Evolutionary conservation across 331 rosid species (phyloP).

Genomic region (Stylosanthes scabra): DNA sequence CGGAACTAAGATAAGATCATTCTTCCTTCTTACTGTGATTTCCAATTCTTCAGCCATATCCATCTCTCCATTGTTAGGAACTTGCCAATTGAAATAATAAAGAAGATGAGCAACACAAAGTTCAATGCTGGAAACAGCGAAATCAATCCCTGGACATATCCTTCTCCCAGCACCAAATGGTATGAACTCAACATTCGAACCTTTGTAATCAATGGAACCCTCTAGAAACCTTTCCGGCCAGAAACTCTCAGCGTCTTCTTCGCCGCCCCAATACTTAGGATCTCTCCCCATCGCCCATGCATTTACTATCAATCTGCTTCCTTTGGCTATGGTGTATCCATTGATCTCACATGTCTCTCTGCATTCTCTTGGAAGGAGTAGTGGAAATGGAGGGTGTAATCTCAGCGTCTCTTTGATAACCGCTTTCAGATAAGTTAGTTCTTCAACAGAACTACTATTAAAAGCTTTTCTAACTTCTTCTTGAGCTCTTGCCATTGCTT

Average conservation of each 20-base stretch:
- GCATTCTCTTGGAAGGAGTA: constrained; percentile 40
- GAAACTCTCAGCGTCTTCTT: constrained; percentile 14
- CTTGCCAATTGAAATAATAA: constrained; percentile 22
- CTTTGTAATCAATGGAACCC: constrained; percentile 30
- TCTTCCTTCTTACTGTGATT: constrained; percentile 7
- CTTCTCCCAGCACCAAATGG: constrained; percentile 44
- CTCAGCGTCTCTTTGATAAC: constrained; percentile 46
- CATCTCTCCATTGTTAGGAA: constrained; percentile 4
- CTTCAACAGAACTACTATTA: constrained; percentile 13
- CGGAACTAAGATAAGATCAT: constrained; percentile 17
- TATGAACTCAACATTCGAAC: constrained; percentile 1
- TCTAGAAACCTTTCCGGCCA: constrained; percentile 37
- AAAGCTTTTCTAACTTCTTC: constrained; percentile 36
- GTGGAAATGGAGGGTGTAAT: constrained; percentile 41
- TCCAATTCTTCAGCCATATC: constrained; percentile 32
- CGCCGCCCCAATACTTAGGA: constrained; percentile 27
- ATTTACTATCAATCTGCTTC: constrained; percentile 26
- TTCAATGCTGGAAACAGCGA: constrained; percentile 22
- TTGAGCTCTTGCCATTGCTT: constrained; percentile 34
- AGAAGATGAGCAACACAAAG: constrained; percentile 13
- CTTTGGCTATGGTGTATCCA: constrained; percentile 24
- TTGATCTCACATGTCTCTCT: constrained; percentile 30
- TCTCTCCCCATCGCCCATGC: constrained; percentile 48
- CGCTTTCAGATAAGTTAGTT: constrained; percentile 31
- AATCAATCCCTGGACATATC: constrained; percentile 28